Conservation (phyloP, 208 protist species). For the Leishmania turanica region DNA sequence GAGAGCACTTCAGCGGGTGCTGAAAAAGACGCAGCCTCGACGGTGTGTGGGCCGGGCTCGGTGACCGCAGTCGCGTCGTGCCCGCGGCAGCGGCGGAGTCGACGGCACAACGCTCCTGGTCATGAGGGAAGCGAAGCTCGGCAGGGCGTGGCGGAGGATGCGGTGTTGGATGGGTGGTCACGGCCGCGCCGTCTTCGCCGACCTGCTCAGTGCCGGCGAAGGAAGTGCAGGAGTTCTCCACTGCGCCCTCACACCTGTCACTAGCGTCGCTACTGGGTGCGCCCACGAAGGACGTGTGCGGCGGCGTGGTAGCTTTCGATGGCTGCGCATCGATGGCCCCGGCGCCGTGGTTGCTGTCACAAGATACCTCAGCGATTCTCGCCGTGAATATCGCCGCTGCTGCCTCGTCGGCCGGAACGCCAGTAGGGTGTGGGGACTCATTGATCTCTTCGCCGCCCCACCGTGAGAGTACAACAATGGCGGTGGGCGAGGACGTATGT, state of each 20-base stretch:
- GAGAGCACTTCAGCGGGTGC: not conserved
- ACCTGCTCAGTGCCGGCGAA: not conserved
- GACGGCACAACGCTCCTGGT: not conserved
- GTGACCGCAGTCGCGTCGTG: not conserved
- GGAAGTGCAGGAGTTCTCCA: not conserved
- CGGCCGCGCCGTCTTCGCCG: not conserved
- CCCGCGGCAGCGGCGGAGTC: not conserved
- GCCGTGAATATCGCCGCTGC: not conserved
- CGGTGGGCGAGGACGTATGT: not conserved
- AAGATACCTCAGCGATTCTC: not conserved
- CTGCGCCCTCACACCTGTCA: not conserved
- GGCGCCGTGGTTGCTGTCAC: not conserved
- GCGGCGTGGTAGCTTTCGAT: not conserved
- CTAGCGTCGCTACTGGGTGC: not conserved
- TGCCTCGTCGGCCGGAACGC: not conserved
- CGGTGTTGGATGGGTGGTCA: not conserved
- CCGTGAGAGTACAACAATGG: not conserved
- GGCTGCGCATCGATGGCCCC: not conserved
- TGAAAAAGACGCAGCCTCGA: slow-evolving; percentile 1
- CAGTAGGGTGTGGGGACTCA: not conserved
- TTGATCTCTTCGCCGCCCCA: not conserved
- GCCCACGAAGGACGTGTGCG: not conserved
- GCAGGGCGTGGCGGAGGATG: not conserved
- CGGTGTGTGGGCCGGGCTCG: not conserved
- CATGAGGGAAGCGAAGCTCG: not conserved